These are phyloP conservation scores for Salicornia ramosissima DNA, from an alignment of 148 eudicot genomes.

Conservation along the genomic window DNA sequence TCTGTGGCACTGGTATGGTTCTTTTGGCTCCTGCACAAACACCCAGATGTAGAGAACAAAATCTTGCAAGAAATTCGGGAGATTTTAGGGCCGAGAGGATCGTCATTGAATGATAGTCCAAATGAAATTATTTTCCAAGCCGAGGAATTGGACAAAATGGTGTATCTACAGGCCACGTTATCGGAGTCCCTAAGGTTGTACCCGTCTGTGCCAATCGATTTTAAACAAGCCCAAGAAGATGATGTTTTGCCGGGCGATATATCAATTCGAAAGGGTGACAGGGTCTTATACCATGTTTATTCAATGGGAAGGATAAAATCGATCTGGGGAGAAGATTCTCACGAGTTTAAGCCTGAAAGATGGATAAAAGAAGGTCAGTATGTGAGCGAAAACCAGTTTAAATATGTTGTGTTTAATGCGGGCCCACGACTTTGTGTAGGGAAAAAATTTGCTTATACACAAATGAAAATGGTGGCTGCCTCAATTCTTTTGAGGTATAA, in stretches of 20 bases:
- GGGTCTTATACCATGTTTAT: constrained; percentile 43
- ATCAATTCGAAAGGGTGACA: constrained; percentile 24
- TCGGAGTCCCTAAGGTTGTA: constrained; percentile 47
- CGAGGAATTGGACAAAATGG: constrained; percentile 44
- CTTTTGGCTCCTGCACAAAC: constrained; percentile 41
- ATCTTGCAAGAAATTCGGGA: constrained; percentile 33
- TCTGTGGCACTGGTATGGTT: constrained; percentile 54
- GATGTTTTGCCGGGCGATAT: constrained; percentile 47
- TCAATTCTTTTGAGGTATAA: constrained; percentile 39
- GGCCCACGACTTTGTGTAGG: constrained; percentile 53
- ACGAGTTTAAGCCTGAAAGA: constrained; percentile 41
- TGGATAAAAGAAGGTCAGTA: constrained; percentile 43
- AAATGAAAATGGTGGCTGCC: constrained; percentile 54
- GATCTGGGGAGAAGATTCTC: constrained; percentile 43
- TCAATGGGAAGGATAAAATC: constrained; percentile 38
- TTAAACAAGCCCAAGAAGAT: constrained; percentile 45
- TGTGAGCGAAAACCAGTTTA: constrained; percentile 38
- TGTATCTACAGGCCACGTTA: constrained; percentile 49
- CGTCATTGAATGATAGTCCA: background rate
- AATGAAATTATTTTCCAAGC: constrained; percentile 25
- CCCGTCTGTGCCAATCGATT: constrained; percentile 51
- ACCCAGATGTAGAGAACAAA: constrained; percentile 37
- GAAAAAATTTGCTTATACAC: constrained; percentile 48
- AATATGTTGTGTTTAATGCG: constrained; percentile 42
- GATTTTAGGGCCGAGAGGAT: constrained; percentile 19